These are phyloP conservation scores for Haberlea rhodopensis DNA, from an alignment of 257 asterid genomes.

Conservation along the genomic window DNA sequence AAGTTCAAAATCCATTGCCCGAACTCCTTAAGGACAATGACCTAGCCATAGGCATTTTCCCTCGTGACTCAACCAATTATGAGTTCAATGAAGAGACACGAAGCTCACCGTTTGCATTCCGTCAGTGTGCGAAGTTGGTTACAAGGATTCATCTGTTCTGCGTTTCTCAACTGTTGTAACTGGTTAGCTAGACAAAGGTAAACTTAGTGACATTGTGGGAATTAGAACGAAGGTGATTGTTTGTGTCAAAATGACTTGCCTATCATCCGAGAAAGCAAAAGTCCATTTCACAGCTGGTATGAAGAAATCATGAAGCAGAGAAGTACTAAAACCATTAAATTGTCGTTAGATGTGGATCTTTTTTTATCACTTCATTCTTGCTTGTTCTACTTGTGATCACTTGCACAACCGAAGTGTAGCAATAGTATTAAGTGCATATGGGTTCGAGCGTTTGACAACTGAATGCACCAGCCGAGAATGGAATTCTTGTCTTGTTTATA, in stretches of 20 bases:
- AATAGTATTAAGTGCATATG: not conserved
- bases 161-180: constrained; percentile 52
- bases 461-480: not conserved
- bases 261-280: constrained; percentile 38
- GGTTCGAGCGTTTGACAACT: not conserved
- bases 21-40: constrained; percentile 49
- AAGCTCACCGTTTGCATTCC: constrained; percentile 46
- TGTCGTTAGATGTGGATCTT: not conserved
- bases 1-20: constrained; percentile 42
- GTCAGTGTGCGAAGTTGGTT: constrained; percentile 59
- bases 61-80: constrained; percentile 49
- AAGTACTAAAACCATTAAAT: constrained; percentile 29
- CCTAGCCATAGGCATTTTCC: constrained; percentile 45
- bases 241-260: constrained; percentile 53
- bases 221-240: constrained; percentile 71
- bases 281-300: constrained; percentile 44
- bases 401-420: not conserved
- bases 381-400: not conserved
- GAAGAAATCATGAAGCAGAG: constrained; percentile 36
- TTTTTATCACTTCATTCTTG: not conserved
- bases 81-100: constrained; percentile 50
- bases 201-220: constrained; percentile 64
- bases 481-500: not conserved
- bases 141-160: constrained; percentile 62
- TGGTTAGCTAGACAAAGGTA: constrained; percentile 69